Evolutionary conservation across 2,329 filamentous ascomycete species (phyloP), one percentile per base, ranked within the genome.

Genomic region (Xylariaceae sp.): DNA sequence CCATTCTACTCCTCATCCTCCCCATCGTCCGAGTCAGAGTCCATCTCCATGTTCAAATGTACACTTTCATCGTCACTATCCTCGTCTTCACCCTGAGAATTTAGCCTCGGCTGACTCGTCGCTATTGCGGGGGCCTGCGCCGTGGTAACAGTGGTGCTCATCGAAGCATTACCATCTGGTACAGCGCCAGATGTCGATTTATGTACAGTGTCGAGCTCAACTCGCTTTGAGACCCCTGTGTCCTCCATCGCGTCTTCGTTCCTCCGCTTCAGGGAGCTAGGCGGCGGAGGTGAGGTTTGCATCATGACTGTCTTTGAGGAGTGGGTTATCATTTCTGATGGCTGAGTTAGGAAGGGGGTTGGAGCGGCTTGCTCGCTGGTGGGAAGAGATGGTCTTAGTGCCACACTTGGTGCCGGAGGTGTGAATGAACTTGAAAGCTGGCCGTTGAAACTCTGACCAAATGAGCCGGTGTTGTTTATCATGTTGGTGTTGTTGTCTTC

Each of bases 11-110:
- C 54, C n/a, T 53, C 55, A 2, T 75, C 75, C 1, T 77, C 76
- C 10, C 62, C 62, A 1, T 65, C 63, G 6, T 54, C 55, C 7
- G 22, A 27, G 7, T 62, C 58, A 11, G 56, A 58, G 39, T 82
- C 79, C 10, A 83, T 63, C 41, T 80, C 78, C 77, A 82, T 82
- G 47, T 82, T 78, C 49, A 82, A 67, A 64, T 82, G 76, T 11
- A 82, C 74, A 51, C 78, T 82, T 47, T 75, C 77, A 49, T 80
- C 77, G 47, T 68, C 66, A 41, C 64, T 66, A 12, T 73, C 73
- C 31, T 73, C 71, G 17, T 75, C 73, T n/a, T 73, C 73, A 1
- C 68, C 73, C 22, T 44, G 27, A 14, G 15, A 39, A 27, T 27
- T 27, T 31, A 11, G 15, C 30, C 17, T 35, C 11, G 9, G 7